Base-by-base conservation (phyloP, 192 early-diverging fungal genomes). In the Endogone sp. region DNA sequence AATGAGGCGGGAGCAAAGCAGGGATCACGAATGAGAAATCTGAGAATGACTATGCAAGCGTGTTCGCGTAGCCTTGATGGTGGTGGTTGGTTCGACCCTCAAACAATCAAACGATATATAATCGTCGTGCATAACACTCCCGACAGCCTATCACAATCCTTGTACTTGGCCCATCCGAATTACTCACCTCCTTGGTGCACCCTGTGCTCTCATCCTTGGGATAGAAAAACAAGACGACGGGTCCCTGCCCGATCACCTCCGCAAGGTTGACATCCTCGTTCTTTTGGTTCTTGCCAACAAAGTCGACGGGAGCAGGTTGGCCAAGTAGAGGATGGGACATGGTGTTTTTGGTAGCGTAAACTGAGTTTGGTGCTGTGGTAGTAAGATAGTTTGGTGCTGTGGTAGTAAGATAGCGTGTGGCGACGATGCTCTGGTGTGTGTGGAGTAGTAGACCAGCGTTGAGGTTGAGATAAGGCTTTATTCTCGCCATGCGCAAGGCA, bases 201-300 rank as follows among this genome's bases (percentile, higher is more conserved):
- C 69, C 69, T 60, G 63, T 66, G 2, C 66, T 72, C 66, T 74
- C 71, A 9, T 80, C 72, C 26, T 69, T 77, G 16, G 79, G 79
- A 71, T 80, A 80, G 56, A 80, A 80, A 62, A 80, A 80, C 13
- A 80, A 24, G 10, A 80, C 44, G 20, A 67, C 65, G 8, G 72
- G 60, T 21, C 64, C 57, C 22, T 71, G 49, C 3, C 79, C 79
- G 63, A 80, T 69, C 27, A 77, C 31, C 16, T 73, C 60, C 29
- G 61, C 28, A 11, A 77, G 56, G 28, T 66, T 30, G 8, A 80
- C 72, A 13, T 30, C 49, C 59, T 77, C 69, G 21, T 55, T 63
- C 25, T 71, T 64, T 56, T 80, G 75, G 32, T 80, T 75, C 64
- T 77, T 61, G 22, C 76, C 8, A 10, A 59, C 49, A 60, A 80